These are phyloP conservation scores for Zizania latifolia DNA, from an alignment of 176 grass and related monocot genomes.

Conservation along the genomic window DNA sequence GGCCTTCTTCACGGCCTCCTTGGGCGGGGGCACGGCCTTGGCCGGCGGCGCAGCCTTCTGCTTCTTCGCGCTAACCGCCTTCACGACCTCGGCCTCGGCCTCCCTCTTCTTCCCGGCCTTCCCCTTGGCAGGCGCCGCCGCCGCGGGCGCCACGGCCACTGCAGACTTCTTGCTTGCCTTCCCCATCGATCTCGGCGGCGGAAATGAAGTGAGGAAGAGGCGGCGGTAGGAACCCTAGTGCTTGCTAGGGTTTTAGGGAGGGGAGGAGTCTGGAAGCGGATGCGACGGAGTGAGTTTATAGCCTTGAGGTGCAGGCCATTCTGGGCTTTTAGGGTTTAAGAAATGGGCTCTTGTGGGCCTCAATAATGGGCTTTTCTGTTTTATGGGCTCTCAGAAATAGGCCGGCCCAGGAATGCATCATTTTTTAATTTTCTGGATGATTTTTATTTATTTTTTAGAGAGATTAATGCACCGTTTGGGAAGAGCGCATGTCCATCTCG, in stretches of 20 bases:
- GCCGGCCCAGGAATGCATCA: no score
- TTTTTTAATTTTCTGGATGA: no score
- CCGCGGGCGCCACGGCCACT: slow-evolving; percentile 5
- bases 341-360: background rate
- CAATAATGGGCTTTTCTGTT: no score
- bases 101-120: slow-evolving; percentile 66
- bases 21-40: slow-evolving; percentile 16
- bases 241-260: slow-evolving; percentile 59
- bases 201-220: background rate
- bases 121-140: slow-evolving; percentile 1
- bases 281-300: slow-evolving; percentile 28
- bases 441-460: no score
- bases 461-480: no score
- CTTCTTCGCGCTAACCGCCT: slow-evolving; percentile 61
- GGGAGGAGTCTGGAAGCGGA: background rate
- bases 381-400: no score
- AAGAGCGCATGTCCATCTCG: no score
- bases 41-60: slow-evolving; percentile 37
- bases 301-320: background rate
- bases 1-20: slow-evolving; percentile 32
- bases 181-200: slow-evolving; percentile 45
- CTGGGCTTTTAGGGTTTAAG: background rate
- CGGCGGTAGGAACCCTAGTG: slow-evolving; percentile 15
- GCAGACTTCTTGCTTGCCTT: slow-evolving; percentile 53
- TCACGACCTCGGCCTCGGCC: slow-evolving; percentile 50